Conservation (phyloP, 352 stramenopile genomes). For the Phytophthora podocarpi region DNA sequence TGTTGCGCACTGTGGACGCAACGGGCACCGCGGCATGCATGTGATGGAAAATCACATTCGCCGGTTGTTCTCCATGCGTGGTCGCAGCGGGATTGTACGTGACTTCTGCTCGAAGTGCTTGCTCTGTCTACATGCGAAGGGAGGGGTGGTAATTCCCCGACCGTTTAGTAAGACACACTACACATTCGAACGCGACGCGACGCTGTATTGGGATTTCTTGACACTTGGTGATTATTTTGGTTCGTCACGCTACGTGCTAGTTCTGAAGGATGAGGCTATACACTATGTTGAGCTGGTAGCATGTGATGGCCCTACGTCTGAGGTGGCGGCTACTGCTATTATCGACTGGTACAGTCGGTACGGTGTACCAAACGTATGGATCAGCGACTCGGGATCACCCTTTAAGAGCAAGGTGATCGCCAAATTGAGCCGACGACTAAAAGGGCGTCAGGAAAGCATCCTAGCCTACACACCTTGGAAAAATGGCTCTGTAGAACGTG, state of each 20-base stretch:
- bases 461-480: constrained; percentile 7
- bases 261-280: constrained; percentile 14
- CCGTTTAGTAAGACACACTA: constrained; percentile 9
- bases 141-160: background rate
- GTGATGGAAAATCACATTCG: constrained; percentile 14
- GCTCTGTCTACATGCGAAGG: constrained; percentile 10
- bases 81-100: background rate
- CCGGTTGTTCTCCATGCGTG: background rate
- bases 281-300: constrained; percentile 13
- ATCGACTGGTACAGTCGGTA: constrained; percentile 7
- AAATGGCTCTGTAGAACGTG: no score
- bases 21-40: constrained; percentile 6
- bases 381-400: constrained; percentile 31
- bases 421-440: constrained; percentile 6
- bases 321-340: constrained; percentile 4
- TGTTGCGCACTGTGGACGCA: background rate
- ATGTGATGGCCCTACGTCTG: constrained; percentile 17
- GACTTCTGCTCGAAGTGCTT: constrained; percentile 9
- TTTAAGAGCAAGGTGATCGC: constrained; percentile 35
- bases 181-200: constrained; percentile 7
- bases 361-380: constrained; percentile 22
- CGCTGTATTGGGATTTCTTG: constrained; percentile 14
- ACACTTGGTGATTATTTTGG: constrained; percentile 11
- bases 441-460: constrained; percentile 6
- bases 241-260: constrained; percentile 1